Evolutionary conservation across 108 stramenopile genomes (phyloP), one percentile per base, ranked within the genome.

Genomic region (Nitzschia sp.): DNA sequence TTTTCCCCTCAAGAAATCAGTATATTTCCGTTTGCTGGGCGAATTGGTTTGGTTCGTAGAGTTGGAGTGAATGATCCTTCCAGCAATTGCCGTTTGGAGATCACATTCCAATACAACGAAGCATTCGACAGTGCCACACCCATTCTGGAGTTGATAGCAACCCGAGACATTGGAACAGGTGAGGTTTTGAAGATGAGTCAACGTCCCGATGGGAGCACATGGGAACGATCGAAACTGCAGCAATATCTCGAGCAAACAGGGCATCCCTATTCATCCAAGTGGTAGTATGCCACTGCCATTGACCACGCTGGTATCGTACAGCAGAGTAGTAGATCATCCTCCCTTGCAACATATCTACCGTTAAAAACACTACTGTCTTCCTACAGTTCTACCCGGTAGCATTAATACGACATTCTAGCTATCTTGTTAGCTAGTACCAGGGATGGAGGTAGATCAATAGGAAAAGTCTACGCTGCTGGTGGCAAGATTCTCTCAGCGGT

Each of bases 21-120:
- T 24, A 61, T 80, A 3, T 46, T 80, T 11, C 80, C 75, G n/a
- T 71, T 60, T 34, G 62, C 79, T 10, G 79, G 79, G 38, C 54
- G 59, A 17, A 80, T 80, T 57, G 79, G 65, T 12, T 20, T 72
- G 41, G 63, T 80, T 10, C 64, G 73, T 22, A 42, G 75, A 10
- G 73, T 76, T 14, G 79, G 79, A 12, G 51, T 34, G 34, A 19
- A 8, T 7, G 65, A 42, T 2, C 48, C 19, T 10, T 17, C 20
- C 50, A 60, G 58, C 42, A 72, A 72, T 39, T 72, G 71, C 37
- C 51, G 40, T 17, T 22, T 72, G 63, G 17, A 51, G 14, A 54
- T 72, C 21, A 37, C 39, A 12, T 14, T 48, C 29, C 7, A 48
- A 44, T 34, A 42, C 15, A 40, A 38, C 20, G 14, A 57, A 29